Evolutionary conservation across 129 eudicot species (phyloP).

Genomic region (Smallanthus sonchifolius): DNA sequence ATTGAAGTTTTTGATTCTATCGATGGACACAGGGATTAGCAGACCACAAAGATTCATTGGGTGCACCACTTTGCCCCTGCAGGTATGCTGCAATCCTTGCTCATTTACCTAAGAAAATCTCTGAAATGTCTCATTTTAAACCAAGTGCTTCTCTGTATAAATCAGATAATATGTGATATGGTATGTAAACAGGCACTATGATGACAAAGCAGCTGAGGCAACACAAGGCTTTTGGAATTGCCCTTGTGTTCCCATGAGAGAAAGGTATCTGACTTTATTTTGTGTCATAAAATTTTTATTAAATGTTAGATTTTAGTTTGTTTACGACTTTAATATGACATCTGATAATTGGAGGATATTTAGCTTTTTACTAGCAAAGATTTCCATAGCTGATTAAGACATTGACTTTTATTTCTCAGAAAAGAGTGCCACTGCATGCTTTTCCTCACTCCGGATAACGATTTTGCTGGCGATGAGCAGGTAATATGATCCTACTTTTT

Average conservation of each 20-base stretch:
- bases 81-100: slow-evolving; percentile 32
- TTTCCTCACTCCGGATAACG: slow-evolving; percentile 81
- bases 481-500: slow-evolving; percentile 22
- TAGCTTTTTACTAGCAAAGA: neutral
- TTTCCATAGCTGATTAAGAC: neutral
- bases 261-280: slow-evolving; percentile 46
- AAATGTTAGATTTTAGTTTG: neutral
- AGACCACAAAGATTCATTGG: slow-evolving; percentile 74
- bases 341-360: neutral
- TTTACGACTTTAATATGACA: neutral
- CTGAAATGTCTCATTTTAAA: neutral
- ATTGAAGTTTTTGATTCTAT: neutral
- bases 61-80: slow-evolving; percentile 88
- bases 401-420: slow-evolving; percentile 29
- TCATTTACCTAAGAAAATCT: neutral
- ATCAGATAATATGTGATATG: slow-evolving; percentile 9
- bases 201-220: slow-evolving; percentile 84
- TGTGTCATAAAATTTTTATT: neutral
- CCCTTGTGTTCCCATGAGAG: slow-evolving; percentile 99
- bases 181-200: slow-evolving; percentile 69
- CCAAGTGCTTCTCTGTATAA: neutral
- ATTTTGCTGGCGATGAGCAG: slow-evolving; percentile 92
- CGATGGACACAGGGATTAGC: slow-evolving; percentile 57
- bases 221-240: slow-evolving; percentile 95
- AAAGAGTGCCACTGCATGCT: slow-evolving; percentile 98